Conservation (phyloP, 2,329 filamentous ascomycete species). For the Pyrenophora seminiperda region DNA sequence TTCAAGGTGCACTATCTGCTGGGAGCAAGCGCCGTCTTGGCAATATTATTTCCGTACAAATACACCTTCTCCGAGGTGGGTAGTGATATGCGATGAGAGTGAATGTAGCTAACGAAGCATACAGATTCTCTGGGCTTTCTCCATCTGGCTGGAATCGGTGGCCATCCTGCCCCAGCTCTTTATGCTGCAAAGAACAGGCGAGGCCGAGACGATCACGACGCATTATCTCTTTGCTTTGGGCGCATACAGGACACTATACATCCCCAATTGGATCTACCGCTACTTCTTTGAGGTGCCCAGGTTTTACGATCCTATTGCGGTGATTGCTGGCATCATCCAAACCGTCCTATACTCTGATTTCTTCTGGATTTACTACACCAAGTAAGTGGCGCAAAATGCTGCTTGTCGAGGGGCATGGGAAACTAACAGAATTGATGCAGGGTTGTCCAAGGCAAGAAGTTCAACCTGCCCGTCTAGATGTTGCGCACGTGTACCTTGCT, state of each 20-base stretch:
- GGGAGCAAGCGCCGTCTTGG: constrained; percentile 77
- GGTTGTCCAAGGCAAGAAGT: constrained; percentile 60
- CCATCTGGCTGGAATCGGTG: constrained; percentile 96
- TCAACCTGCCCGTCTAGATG: constrained; percentile 58
- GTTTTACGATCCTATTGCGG: constrained; percentile 84
- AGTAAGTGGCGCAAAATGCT: constrained; percentile 55
- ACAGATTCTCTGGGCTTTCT: constrained; percentile 94
- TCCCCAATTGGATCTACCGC: constrained; percentile 97
- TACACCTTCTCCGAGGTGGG: constrained; percentile 73
- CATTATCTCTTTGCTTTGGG: constrained; percentile 97
- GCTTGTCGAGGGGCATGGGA: not conserved
- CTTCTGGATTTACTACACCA: constrained; percentile 99
- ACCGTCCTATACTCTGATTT: constrained; percentile 98
- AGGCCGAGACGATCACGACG: constrained; percentile 98
- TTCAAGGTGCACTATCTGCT: constrained; percentile 97
- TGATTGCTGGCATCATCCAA: constrained; percentile 88
- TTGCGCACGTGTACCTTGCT: constrained; percentile 1
- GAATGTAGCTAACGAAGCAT: constrained; percentile 15
- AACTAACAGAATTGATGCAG: constrained; percentile 31
- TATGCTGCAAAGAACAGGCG: constrained; percentile 95
- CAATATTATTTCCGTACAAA: constrained; percentile 80
- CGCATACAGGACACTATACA: constrained; percentile 90
- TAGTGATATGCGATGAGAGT: not conserved
- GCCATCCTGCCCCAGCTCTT: constrained; percentile 97
- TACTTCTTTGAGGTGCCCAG: constrained; percentile 72